These are phyloP conservation scores for Herpotrichia juniperi DNA, from an alignment of 2,329 filamentous ascomycete species.

Conservation along the genomic window DNA sequence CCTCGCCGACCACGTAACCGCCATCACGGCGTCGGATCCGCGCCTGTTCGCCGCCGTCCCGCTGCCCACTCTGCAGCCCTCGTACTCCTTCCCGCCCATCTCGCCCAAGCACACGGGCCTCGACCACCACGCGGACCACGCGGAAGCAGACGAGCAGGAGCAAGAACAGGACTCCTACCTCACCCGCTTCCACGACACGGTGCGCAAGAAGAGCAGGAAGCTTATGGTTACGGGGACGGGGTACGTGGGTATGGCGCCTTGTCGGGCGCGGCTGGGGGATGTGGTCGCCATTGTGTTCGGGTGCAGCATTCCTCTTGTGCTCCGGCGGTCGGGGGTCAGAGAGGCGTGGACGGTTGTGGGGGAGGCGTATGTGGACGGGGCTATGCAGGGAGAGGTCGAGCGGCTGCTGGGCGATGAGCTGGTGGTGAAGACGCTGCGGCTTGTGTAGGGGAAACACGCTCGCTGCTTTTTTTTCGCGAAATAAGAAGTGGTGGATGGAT, in stretches of 20 bases:
- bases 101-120: not conserved
- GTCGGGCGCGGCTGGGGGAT: conserved; percentile 33
- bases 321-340: conserved; percentile 20
- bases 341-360: conserved; percentile 35
- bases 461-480: too few species aligned
- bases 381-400: conserved; percentile 36
- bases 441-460: conserved; percentile 5
- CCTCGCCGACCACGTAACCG: conserved; percentile 15
- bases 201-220: conserved; percentile 34
- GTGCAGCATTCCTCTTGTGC: conserved; percentile 44
- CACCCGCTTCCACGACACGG: conserved; percentile 35
- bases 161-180: conserved; percentile 20
- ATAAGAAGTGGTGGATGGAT: too few species aligned
- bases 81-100: not conserved
- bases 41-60: not conserved
- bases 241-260: conserved; percentile 35
- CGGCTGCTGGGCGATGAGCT: not conserved
- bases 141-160: conserved; percentile 19
- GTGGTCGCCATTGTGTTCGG: conserved; percentile 39
- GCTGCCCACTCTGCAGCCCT: not conserved
- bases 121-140: conserved; percentile 3
- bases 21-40: not conserved
- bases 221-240: conserved; percentile 33
- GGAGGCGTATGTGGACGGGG: conserved; percentile 32
- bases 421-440: not conserved